Base-by-base conservation (phyloP, 306 rosid genomes). In the Corylus avellana region DNA sequence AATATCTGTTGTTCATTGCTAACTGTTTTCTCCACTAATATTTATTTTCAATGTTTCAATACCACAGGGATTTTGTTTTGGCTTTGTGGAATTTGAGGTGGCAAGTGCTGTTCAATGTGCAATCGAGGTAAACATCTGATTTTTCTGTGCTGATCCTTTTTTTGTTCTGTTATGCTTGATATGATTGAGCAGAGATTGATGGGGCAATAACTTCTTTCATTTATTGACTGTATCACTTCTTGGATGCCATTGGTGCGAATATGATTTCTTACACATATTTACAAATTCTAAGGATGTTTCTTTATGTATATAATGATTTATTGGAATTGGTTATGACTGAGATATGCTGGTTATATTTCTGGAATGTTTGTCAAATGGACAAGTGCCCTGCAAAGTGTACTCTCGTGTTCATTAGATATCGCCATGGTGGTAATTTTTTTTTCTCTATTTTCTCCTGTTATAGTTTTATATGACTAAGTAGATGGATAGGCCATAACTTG, bases 61-160 rank as follows among this genome's bases (percentile, higher is more conserved):
- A 57, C 75, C n/a, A 49, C 88, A 93, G 97, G 97, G 98, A 25
- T 91, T 93, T 81, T 84, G 84, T 78, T 93, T 81, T 85, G 98
- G 97, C 58, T 93, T 93, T 75, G 97, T 93, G 87, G 98, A 93
- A 84, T 93, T 85, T 75, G 98, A 93, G 83, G 85, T 44, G 68
- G 85, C 90, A 75, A 85, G 86, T 81, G 84, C 98, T 61, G 90
- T 84, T 69, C 95, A 85, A 55, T 80, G 88, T 73, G 97, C 97
- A 20, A 82, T 93, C 22, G 90, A 91, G 98, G 98, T 93, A 91
- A 64, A 63, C 20, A 35, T 75, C 57, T 29, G 51, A 44, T 27
- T 20, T 3, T 29, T 25, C 39, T 22, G 61, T 54, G 47, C 44
- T n/a, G 47, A 4, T 63, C 4, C 4, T 46, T 47, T 22, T 44